Percentiles rank a stretch among this genome's conserved stretches.
Evolutionary conservation across 176 grass and related monocot genomes (phyloP).

Genomic region (sorghum (Sorghum bicolor)): Sorghum_bicolor_NCBIv3 NC_012870.2:6061501-6062000

Average conservation of each 20-base stretch:
- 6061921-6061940: conserved; percentile 32
- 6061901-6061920: conserved; percentile 11
- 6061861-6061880: conserved; percentile 22
- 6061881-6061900: conserved; percentile 21
- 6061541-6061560: conserved; percentile 96
- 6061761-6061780: conserved; percentile 25
- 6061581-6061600: conserved; percentile 68
- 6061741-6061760: conserved; percentile 50
- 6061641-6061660: neutral
- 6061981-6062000: conserved; percentile 17
- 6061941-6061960: neutral
- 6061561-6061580: conserved; percentile 94
- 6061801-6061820: neutral
- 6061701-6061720: conserved; percentile 66
- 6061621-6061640: neutral
- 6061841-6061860: neutral
- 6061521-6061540: conserved; percentile 99
- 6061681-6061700: conserved; percentile 79
- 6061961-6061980: conserved; percentile 29
- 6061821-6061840: neutral
- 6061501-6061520: conserved; percentile 84
- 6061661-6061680: conserved; percentile 41
- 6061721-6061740: conserved; percentile 95
- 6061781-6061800: neutral
- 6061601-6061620: neutral